A percentile compares a stretch with the other conserved stretches of the same genome.
Evolutionary conservation across 345 rosid genomes (phyloP).

Genomic region (Eucalyptus caleyi): DNA sequence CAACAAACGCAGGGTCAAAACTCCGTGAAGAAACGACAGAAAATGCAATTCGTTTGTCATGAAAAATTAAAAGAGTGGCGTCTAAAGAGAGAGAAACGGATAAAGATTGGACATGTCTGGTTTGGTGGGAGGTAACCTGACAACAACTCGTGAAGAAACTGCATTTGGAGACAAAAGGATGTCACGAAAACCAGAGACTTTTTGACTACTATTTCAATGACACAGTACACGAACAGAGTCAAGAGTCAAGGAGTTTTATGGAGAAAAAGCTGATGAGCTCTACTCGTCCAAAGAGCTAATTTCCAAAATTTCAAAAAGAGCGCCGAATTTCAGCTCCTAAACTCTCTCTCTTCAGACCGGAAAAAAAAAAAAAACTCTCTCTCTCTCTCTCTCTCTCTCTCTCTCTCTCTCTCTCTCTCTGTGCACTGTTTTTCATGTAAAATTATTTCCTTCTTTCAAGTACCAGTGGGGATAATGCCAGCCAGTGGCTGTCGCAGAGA

Average conservation of each 20-base stretch:
- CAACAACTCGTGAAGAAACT: constrained; percentile 71
- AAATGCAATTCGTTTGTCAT: background rate
- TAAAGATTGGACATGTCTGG: background rate
- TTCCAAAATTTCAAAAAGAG: background rate
- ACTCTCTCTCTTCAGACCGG: background rate
- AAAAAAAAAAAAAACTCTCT: background rate
- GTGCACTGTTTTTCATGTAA: background rate
- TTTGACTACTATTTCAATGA: background rate
- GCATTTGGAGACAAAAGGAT: constrained; percentile 52
- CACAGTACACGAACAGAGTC: background rate
- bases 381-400: background rate
- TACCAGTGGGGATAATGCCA: background rate
- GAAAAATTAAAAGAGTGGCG: background rate
- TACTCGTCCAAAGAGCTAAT: background rate
- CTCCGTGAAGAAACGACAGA: background rate
- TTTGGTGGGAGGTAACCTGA: constrained; percentile 30
- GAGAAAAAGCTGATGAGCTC: background rate
- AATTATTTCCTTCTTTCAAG: background rate
- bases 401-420: background rate
- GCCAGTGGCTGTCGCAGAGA: background rate
- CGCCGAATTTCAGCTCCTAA: background rate
- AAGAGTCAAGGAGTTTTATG: background rate
- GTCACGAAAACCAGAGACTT: background rate
- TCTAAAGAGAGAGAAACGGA: background rate
- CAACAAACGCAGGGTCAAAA: background rate